These are phyloP conservation scores for Corrigiola litoralis DNA, from an alignment of 179 eudicot genomes.

Conservation along the genomic window DNA sequence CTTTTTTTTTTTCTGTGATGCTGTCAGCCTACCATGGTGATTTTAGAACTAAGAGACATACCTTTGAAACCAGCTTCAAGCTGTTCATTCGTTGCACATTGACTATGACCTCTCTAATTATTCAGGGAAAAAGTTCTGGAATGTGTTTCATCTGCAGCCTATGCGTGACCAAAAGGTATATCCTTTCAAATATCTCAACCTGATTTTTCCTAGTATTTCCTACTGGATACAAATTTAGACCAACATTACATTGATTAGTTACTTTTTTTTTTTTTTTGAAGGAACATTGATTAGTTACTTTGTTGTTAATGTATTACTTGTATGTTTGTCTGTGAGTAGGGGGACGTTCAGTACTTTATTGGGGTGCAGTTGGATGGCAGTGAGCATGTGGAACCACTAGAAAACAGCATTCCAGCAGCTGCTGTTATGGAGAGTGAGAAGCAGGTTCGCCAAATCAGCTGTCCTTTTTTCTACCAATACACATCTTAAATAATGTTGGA, in stretches of 20 bases:
- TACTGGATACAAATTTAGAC: background rate
- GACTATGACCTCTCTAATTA: conserved; percentile 2
- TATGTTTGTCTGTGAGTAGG: conserved; percentile 42
- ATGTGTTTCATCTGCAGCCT: conserved; percentile 97
- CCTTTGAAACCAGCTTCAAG: too few species aligned
- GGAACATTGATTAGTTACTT: background rate
- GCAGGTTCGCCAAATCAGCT: too few species aligned
- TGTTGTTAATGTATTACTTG: background rate
- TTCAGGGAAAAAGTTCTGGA: conserved; percentile 97
- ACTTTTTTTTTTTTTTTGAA: background rate
- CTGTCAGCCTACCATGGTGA: too few species aligned
- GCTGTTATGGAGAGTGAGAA: conserved; percentile 64
- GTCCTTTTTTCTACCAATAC: background rate
- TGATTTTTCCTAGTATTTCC: background rate
- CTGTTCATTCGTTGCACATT: too few species aligned
- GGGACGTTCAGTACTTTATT: conserved; percentile 94
- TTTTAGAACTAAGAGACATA: too few species aligned
- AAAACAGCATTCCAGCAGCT: conserved; percentile 72
- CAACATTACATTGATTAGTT: background rate
- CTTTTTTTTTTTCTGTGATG: too few species aligned
- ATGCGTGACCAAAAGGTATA: conserved; percentile 99
- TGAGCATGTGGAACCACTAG: conserved; percentile 91
- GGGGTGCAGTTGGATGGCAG: conserved; percentile 98
- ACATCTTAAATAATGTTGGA: background rate
- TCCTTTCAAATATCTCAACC: background rate